These are phyloP conservation scores for Diplodia intermedia DNA, from an alignment of 2,329 filamentous ascomycete species.

Conservation along the genomic window DNA sequence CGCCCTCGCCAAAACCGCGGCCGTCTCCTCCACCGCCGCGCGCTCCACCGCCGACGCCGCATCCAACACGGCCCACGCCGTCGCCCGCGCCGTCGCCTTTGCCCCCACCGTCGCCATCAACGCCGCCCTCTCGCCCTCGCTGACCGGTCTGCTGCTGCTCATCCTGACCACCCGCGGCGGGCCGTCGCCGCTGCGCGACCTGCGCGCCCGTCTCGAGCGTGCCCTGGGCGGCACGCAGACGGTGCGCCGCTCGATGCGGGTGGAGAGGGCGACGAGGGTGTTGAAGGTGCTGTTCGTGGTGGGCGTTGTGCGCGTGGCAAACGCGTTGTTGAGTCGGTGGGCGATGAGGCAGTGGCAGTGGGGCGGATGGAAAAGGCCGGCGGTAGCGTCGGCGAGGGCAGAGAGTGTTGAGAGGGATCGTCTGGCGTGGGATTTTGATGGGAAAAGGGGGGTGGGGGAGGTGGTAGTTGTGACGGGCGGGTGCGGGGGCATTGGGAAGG, in stretches of 20 bases:
- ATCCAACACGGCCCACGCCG: not conserved
- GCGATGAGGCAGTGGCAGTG: slow-evolving; percentile 42
- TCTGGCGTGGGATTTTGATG: slow-evolving; percentile 23
- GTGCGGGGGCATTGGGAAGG: slow-evolving; percentile 42
- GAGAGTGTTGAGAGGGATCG: not conserved
- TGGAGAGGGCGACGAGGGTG: slow-evolving; percentile 36
- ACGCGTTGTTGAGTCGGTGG: slow-evolving; percentile 42
- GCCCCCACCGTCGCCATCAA: slow-evolving; percentile 7
- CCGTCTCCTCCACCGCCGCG: not conserved
- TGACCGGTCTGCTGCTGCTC: slow-evolving; percentile 26
- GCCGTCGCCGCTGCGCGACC: not conserved
- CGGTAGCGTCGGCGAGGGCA: no score
- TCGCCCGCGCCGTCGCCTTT: not conserved
- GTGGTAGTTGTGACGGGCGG: slow-evolving; percentile 43
- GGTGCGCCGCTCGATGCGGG: not conserved
- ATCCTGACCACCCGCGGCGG: slow-evolving; percentile 7
- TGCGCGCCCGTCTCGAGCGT: not conserved
- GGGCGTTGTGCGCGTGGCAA: slow-evolving; percentile 43
- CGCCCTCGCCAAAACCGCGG: slow-evolving; percentile 3
- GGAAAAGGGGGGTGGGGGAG: slow-evolving; percentile 33
- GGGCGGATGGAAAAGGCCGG: not conserved
- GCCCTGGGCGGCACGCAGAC: not conserved
- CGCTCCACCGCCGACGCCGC: not conserved
- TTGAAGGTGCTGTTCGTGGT: slow-evolving; percentile 44
- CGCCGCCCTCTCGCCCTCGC: slow-evolving; percentile 19